Evolutionary conservation across 2,329 filamentous ascomycete genomes (phyloP), one percentile per base, ranked within the genome.

Genomic region (Achaetomium macrosporum): DNA sequence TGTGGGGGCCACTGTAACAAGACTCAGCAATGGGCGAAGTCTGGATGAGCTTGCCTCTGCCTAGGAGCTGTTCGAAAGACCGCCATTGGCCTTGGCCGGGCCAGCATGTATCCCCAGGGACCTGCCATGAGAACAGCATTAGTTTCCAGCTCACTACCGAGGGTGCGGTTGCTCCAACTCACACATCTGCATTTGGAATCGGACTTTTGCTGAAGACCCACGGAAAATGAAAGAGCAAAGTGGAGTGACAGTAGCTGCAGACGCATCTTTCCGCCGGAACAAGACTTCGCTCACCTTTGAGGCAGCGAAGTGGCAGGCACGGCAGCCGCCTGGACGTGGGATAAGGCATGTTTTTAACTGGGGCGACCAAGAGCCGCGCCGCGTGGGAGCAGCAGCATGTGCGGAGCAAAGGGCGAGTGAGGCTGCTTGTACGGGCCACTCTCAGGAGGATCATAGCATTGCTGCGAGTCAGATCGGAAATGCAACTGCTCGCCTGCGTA

Each of bases 61-160:
- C 65, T 1, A 84, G 66, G 1, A 25, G 25, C 25, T 25, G 25
- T 77, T 74, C 15, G 45, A 84, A 71, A 0, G 54, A 43, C 8
- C 65, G 57, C 80, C 81, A 84, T 6, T 64, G 63, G 2, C 60
- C 42, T 1, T 55, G 17, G 0, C 66, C 66, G 0, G 81, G 81
- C 82, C 82, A 84, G 62, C 73, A 76, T 1, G 57, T 17, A 50
- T 82, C 77, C 7, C 71, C 72, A 0, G 80, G 79, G 15, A 56
- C 42, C 53, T 55, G 42, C 17, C 5, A 8, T 19, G 16, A 17
- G 5, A 16, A 17, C 30, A 13, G 5, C 15, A 12, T 54, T 7
- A 54, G 47, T 5, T 33, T 46, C 10, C 25, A 25, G 25, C 7
- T 25, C 25, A 25, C 4, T 25, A 25, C 25, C 25, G 25, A 25